A percentile compares a stretch with the other conserved stretches of the same genome.
phyloP scores from a whole-genome alignment of 2,329 filamentous ascomycete species.

The Microdochium nivale region DNA sequence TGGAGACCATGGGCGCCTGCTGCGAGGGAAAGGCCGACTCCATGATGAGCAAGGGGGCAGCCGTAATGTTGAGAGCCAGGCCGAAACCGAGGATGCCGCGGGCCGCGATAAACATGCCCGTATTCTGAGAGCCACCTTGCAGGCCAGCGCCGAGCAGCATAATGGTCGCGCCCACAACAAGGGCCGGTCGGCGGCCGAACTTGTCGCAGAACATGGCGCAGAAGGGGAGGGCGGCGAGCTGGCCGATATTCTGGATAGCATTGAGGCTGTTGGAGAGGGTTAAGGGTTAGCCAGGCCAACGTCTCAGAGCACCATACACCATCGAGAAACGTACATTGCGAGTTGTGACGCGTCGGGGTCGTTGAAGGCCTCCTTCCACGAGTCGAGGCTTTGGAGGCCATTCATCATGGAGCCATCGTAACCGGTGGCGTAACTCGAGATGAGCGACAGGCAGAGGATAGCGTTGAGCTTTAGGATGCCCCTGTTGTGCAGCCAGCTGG shows the following conservation, averaged over 20 bases:
- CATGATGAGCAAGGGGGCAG: constrained; percentile 6
- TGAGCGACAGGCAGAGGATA: constrained; percentile 11
- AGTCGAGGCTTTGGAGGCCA: constrained; percentile 25
- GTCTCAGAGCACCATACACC: background rate
- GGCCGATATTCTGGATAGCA: constrained; percentile 23
- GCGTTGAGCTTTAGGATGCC: constrained; percentile 14
- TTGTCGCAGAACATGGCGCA: constrained; percentile 23
- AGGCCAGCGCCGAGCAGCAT: constrained; percentile 29
- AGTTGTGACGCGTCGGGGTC: constrained; percentile 16
- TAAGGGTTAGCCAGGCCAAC: background rate
- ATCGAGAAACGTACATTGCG: constrained; percentile 22
- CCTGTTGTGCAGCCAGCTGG: constrained; percentile 8
- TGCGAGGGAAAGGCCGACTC: constrained; percentile 5
- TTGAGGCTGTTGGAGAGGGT: constrained; percentile 8
- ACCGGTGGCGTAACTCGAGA: constrained; percentile 15
- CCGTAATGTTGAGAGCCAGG: constrained; percentile 16
- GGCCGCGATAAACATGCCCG: constrained; percentile 32
- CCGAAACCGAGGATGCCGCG: constrained; percentile 33
- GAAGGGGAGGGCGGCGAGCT: constrained; percentile 21
- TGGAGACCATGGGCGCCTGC: constrained; percentile 3
- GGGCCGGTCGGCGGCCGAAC: constrained; percentile 24
- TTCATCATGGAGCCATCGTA: constrained; percentile 30
- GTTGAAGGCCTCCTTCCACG: constrained; percentile 27
- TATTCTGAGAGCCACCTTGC: constrained; percentile 32
- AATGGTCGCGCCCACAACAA: constrained; percentile 23